Percentiles rank a stretch among this genome's conserved stretches.
Conservation (phyloP, 108 stramenopile genomes). For the Nannochloropsis gaditana region DNA sequence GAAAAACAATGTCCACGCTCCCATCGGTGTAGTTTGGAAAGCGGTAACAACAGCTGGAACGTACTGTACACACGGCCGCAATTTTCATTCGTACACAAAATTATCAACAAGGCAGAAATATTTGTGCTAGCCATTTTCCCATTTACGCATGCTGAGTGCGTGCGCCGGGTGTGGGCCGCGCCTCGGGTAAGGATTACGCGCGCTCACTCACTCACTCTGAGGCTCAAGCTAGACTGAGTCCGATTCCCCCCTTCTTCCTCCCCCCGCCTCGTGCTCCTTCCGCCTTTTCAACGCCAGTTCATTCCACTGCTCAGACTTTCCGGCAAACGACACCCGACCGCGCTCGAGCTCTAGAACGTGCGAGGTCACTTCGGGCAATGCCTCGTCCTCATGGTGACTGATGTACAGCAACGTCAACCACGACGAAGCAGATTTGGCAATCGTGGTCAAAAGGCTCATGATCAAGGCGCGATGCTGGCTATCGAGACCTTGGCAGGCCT, state of each 20-base stretch:
- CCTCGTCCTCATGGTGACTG: slow-evolving; percentile 9
- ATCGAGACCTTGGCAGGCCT: slow-evolving; percentile 68
- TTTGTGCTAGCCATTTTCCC: no score
- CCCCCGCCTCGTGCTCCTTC: not conserved
- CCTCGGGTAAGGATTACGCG: no score
- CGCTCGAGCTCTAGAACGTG: not conserved
- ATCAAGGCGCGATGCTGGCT: not conserved
- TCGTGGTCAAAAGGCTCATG: not conserved
- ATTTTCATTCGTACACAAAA: no score
- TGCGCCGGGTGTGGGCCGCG: no score
- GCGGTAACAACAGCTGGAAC: no score
- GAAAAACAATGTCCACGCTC: no score
- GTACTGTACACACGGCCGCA: no score
- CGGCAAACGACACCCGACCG: not conserved
- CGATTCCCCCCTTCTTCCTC: not conserved
- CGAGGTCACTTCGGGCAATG: not conserved
- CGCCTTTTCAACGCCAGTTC: not conserved
- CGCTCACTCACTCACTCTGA: no score
- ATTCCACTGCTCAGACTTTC: not conserved
- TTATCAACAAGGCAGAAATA: no score
- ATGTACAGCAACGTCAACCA: not conserved
- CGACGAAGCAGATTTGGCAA: not conserved
- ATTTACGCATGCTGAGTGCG: no score
- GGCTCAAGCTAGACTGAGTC: not conserved
- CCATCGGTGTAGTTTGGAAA: no score